Evolutionary conservation across 805 yeast genomes (phyloP).

Genomic region (Saccharomycopsis sp.): DNA sequence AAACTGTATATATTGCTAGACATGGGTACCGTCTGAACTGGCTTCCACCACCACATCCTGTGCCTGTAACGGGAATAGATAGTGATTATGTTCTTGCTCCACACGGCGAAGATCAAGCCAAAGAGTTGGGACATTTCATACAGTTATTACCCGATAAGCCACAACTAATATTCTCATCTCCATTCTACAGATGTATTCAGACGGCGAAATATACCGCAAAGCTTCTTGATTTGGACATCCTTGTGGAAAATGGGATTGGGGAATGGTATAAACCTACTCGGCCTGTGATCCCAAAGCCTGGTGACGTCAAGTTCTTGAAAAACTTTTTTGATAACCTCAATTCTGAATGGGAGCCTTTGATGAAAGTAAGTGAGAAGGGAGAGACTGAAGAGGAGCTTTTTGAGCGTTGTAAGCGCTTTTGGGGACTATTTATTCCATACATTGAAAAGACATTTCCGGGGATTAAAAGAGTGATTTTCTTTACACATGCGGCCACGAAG

Average conservation of each 20-base stretch:
- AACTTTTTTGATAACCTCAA: constrained; percentile 47
- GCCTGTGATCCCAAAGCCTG: constrained; percentile 64
- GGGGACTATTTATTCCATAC: constrained; percentile 49
- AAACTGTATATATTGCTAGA: constrained; percentile 63
- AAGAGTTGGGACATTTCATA: constrained; percentile 62
- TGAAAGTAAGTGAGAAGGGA: constrained; percentile 37
- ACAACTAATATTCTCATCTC: constrained; percentile 67
- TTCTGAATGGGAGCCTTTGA: constrained; percentile 51
- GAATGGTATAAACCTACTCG: constrained; percentile 85
- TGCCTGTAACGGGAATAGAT: constrained; percentile 82
- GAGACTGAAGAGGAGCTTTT: constrained; percentile 72
- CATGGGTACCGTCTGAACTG: constrained; percentile 84
- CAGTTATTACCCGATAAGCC: constrained; percentile 41
- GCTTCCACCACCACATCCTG: constrained; percentile 58
- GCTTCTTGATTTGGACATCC: constrained; percentile 48
- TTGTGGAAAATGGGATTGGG: constrained; percentile 77
- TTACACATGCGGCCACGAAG: constrained; percentile 91
- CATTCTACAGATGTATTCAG: constrained; percentile 85
- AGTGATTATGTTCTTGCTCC: constrained; percentile 85
- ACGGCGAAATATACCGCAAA: constrained; percentile 69
- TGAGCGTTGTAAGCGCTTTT: constrained; percentile 48
- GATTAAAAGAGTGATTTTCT: constrained; percentile 56
- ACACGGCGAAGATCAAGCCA: constrained; percentile 85
- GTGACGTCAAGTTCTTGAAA: constrained; percentile 40
- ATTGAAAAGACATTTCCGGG: constrained; percentile 54